phyloP scores from a whole-genome alignment of 176 grass and related monocot genomes.

The Oryza australiensis region DNA sequence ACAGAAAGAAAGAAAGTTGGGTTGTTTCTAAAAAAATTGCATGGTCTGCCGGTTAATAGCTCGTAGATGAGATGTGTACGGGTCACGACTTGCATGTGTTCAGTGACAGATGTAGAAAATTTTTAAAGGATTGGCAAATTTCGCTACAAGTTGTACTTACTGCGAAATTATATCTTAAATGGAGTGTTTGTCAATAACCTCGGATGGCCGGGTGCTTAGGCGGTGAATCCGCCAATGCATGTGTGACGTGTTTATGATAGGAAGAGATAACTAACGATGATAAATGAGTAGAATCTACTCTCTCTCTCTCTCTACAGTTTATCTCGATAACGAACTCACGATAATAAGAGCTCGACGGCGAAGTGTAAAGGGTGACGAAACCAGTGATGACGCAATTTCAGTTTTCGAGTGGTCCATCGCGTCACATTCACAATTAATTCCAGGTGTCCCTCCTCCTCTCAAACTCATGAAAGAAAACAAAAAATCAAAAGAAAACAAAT shows the following conservation, averaged over 20 bases:
- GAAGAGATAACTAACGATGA: not conserved
- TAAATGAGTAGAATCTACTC: no score
- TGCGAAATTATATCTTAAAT: not conserved
- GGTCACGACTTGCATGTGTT: no score
- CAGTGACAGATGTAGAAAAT: no score
- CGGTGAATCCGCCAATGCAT: not conserved
- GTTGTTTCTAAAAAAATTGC: not conserved
- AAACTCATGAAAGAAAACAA: not conserved
- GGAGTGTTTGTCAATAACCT: no score
- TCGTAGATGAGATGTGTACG: no score
- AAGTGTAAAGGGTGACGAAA: not conserved
- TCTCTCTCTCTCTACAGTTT: no score
- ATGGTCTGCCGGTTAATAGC: not conserved
- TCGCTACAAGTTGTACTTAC: no score
- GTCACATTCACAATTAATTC: not conserved
- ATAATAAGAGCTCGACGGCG: not conserved
- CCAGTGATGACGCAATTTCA: not conserved
- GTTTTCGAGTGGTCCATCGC: not conserved
- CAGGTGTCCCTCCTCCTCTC: not conserved
- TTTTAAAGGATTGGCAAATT: no score
- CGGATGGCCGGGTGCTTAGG: not conserved
- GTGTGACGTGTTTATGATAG: not conserved
- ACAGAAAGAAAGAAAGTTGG: not conserved
- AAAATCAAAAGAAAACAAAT: no score
- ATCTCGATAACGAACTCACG: no score